A percentile compares a stretch with the other conserved stretches of the same genome.
Evolutionary conservation across 2,329 filamentous ascomycete genomes (phyloP).

Genomic region (Arthrobotrys megalospora): DNA sequence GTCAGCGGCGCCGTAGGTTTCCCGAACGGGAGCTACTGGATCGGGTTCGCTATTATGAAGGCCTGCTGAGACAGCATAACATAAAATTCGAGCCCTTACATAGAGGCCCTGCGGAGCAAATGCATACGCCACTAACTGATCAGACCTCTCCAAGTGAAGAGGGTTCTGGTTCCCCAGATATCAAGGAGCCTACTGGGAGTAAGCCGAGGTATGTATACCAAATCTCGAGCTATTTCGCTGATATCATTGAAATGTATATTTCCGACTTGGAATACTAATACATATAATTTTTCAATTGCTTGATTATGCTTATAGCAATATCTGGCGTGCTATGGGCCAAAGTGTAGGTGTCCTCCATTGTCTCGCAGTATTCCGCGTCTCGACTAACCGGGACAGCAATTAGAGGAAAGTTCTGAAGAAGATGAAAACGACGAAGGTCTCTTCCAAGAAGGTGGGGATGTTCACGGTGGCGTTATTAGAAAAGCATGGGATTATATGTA

Average conservation of each 20-base stretch:
- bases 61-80: slow-evolving; percentile 76
- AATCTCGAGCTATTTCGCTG: too few relatives aligned
- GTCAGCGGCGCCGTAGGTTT: slow-evolving; percentile 72
- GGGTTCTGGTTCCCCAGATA: slow-evolving; percentile 8
- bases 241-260: too few relatives aligned
- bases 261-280: not conserved
- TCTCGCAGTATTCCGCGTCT: not conserved
- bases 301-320: slow-evolving; percentile 66
- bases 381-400: not conserved
- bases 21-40: slow-evolving; percentile 80
- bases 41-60: slow-evolving; percentile 79
- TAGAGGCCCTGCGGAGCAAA: slow-evolving; percentile 67
- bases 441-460: slow-evolving; percentile 63
- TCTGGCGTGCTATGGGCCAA: slow-evolving; percentile 70
- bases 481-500: slow-evolving; percentile 70
- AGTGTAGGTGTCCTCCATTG: slow-evolving; percentile 65
- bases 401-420: slow-evolving; percentile 45
- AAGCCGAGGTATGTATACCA: slow-evolving; percentile 7
- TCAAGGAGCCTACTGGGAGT: not conserved
- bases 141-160: slow-evolving; percentile 65
- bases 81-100: slow-evolving; percentile 79
- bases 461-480: slow-evolving; percentile 67
- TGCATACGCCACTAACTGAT: slow-evolving; percentile 64
- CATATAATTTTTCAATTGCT: not conserved
- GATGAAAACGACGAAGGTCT: slow-evolving; percentile 63